Evolutionary conservation across 106 monocot species (phyloP).

Genomic region (Agapanthus africanus): DNA sequence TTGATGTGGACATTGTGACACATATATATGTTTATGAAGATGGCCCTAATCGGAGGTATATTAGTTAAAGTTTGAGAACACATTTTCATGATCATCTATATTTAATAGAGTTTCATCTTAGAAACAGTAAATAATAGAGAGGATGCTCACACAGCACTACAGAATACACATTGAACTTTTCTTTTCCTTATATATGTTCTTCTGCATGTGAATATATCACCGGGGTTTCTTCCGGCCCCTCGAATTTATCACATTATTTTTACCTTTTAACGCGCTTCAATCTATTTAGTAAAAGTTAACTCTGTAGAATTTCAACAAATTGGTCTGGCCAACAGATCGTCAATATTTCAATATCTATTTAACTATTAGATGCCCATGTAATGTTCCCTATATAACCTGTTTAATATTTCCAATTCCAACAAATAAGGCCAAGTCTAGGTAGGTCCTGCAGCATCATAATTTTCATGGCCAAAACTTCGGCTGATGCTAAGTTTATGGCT

Average conservation of each 20-base stretch:
- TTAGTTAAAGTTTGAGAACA: background rate
- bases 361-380: background rate
- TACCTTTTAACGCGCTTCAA: background rate
- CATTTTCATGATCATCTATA: background rate
- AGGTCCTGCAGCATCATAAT: too few relatives aligned
- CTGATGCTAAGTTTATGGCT: too few relatives aligned
- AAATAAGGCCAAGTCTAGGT: background rate
- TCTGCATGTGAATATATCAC: too few relatives aligned
- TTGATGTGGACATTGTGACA: slow-evolving; percentile 93
- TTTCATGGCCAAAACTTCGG: too few relatives aligned
- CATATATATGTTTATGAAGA: slow-evolving; percentile 75
- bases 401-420: background rate
- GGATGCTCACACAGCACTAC: background rate
- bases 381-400: background rate
- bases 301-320: too few relatives aligned
- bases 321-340: too few relatives aligned
- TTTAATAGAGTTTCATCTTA: background rate
- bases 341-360: too few relatives aligned
- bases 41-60: slow-evolving; percentile 72
- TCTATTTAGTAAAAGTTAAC: too few relatives aligned
- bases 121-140: background rate
- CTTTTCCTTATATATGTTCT: background rate
- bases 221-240: too few relatives aligned
- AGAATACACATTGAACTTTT: background rate
- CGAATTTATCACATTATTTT: too few relatives aligned